Conservation (phyloP, 169 alveolate species). For the Plasmodium chabaudi region DNA sequence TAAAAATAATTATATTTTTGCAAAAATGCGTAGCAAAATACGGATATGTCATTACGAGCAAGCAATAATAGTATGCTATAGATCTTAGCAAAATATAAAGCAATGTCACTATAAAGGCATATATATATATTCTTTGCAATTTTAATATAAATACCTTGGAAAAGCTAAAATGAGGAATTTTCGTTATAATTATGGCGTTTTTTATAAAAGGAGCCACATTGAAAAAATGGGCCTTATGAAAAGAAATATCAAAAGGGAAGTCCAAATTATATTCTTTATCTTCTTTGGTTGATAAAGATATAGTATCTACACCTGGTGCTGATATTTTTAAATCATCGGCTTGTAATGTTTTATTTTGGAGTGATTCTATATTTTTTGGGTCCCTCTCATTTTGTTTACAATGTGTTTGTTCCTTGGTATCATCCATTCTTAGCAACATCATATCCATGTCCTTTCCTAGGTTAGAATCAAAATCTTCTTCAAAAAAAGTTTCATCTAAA, state of each 20-base stretch:
- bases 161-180: constrained; percentile 67
- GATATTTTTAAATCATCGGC: constrained; percentile 6
- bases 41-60: too few species aligned
- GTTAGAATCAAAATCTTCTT: background rate
- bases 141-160: constrained; percentile 24
- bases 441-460: background rate
- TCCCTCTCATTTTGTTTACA: background rate
- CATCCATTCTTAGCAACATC: background rate
- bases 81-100: too few species aligned
- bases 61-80: too few species aligned
- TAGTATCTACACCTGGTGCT: constrained; percentile 36
- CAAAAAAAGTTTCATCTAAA: background rate
- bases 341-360: background rate
- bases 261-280: constrained; percentile 45
- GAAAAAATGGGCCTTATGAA: constrained; percentile 75
- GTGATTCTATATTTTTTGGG: background rate
- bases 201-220: constrained; percentile 67
- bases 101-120: too few species aligned
- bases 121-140: too few species aligned
- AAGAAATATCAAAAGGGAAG: constrained; percentile 59
- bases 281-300: constrained; percentile 50
- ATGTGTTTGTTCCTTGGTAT: background rate
- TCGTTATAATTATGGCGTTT: constrained; percentile 61
- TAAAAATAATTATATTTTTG: background rate
- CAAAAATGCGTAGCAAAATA: background rate